Evolutionary conservation across 1,139 yeast species (phyloP).

Genomic region (Arxiozyma bovina): DNA sequence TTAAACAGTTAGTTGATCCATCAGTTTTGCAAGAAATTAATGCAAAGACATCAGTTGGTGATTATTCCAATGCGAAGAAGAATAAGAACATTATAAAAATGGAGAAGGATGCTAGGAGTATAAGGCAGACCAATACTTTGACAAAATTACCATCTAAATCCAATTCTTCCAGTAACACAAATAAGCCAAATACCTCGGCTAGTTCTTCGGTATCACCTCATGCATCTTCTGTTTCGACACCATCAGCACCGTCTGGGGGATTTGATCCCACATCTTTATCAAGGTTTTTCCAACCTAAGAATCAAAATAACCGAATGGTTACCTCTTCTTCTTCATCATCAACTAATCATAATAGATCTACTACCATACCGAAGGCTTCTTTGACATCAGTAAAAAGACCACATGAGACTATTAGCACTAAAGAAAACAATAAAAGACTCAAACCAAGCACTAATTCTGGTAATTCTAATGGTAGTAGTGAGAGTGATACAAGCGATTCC

Average conservation of each 20-base stretch:
- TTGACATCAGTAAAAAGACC: neutral
- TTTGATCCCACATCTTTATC: conserved; percentile 32
- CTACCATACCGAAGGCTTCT: neutral
- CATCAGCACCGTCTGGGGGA: conserved; percentile 2
- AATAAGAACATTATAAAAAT: conserved; percentile 5
- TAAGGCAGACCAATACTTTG: neutral
- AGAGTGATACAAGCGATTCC: conserved; percentile 4
- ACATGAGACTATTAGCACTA: conserved; percentile 1
- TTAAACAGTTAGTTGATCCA: conserved; percentile 32
- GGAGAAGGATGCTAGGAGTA: neutral
- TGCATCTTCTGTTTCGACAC: neutral
- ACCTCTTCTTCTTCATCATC: neutral
- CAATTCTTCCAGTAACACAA: neutral
- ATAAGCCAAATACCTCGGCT: conserved; percentile 4
- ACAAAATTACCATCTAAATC: neutral
- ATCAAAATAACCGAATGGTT: conserved; percentile 9
- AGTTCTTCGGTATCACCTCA: conserved; percentile 5
- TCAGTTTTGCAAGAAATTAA: conserved; percentile 9
- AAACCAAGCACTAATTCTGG: neutral
- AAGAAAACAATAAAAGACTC: neutral
- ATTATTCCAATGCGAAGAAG: conserved; percentile 7
- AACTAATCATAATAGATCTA: neutral
- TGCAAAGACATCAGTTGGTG: conserved; percentile 11
- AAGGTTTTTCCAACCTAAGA: conserved; percentile 31
- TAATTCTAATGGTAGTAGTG: conserved; percentile 5